These are phyloP conservation scores for Crotalaria pallida DNA, from an alignment of 306 rosid species.

Conservation along the genomic window DNA sequence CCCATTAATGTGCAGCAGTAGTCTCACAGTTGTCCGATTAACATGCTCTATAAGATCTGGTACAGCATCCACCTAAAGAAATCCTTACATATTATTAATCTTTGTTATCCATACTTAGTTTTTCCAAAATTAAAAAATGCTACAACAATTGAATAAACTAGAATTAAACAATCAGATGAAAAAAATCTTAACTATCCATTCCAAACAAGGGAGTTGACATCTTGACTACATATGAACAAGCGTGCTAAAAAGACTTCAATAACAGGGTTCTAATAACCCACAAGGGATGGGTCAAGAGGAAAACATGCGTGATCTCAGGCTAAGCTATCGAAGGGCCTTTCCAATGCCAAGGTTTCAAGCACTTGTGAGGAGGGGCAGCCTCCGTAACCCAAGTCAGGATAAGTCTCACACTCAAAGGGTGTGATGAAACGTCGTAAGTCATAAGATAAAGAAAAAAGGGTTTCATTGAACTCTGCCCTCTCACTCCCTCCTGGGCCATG, in stretches of 20 bases:
- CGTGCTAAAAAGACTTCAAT: too few species aligned
- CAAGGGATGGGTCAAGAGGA: too few species aligned
- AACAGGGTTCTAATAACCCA: too few species aligned
- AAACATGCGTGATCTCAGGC: too few species aligned
- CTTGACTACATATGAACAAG: too few species aligned
- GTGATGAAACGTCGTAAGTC: neutral
- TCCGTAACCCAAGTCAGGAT: neutral
- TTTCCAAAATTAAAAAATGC: too few species aligned
- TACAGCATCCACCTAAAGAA: constrained; percentile 87
- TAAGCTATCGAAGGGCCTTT: too few species aligned
- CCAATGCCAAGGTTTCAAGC: neutral
- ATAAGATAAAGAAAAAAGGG: neutral
- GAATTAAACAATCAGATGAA: too few species aligned
- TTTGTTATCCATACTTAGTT: too few species aligned
- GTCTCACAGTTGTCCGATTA: constrained; percentile 79
- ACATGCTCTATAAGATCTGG: constrained; percentile 85
- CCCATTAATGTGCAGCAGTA: constrained; percentile 87
- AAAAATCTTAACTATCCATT: too few species aligned
- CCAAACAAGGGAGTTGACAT: too few species aligned
- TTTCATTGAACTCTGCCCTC: neutral
- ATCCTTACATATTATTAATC: constrained; percentile 26
- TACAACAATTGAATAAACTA: too few species aligned
- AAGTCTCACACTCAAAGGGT: neutral
- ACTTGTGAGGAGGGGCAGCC: neutral
- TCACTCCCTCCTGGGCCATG: neutral